Percentiles rank a stretch among this genome's conserved stretches.
Evolutionary conservation across 78 protist species (phyloP).

Genomic region (Neovahlkampfia damariscottae): DNA sequence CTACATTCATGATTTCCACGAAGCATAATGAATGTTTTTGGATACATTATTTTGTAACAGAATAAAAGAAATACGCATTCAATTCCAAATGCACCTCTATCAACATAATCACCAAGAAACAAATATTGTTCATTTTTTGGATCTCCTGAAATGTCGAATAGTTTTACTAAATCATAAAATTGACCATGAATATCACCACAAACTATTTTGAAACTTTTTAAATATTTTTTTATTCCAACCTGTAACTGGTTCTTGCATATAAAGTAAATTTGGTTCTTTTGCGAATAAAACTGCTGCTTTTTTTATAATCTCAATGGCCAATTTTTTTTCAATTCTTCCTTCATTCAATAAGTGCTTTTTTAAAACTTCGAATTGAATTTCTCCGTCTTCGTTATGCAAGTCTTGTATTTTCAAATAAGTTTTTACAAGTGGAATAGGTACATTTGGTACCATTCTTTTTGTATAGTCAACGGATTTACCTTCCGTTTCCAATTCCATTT

Average conservation of each 20-base stretch:
- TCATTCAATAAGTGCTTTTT: constrained; percentile 22
- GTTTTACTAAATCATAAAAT: constrained; percentile 71
- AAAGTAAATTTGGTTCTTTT: constrained; percentile 43
- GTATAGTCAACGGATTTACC: too few relatives aligned
- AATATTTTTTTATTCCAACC: not conserved
- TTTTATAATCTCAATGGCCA: constrained; percentile 16
- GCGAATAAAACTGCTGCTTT: constrained; percentile 7
- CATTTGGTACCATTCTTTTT: too few relatives aligned
- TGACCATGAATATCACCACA: constrained; percentile 85
- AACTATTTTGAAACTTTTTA: constrained; percentile 31
- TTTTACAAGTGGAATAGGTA: not conserved
- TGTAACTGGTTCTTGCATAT: constrained; percentile 30
- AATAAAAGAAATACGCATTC: constrained; percentile 58
- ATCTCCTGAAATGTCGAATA: constrained; percentile 62
- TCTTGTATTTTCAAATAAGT: not conserved
- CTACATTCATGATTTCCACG: constrained; percentile 99
- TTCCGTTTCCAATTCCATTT: too few relatives aligned
- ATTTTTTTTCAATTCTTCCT: constrained; percentile 18
- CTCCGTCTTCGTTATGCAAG: too few relatives aligned
- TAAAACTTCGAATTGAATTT: too few relatives aligned
- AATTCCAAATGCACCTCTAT: constrained; percentile 83
- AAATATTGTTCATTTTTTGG: constrained; percentile 64
- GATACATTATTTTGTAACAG: constrained; percentile 74
- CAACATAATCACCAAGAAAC: constrained; percentile 90
- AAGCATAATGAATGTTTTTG: constrained; percentile 64